Evolutionary conservation across 2,329 filamentous ascomycete genomes (phyloP).

Genomic region (Claviceps sp.): DNA sequence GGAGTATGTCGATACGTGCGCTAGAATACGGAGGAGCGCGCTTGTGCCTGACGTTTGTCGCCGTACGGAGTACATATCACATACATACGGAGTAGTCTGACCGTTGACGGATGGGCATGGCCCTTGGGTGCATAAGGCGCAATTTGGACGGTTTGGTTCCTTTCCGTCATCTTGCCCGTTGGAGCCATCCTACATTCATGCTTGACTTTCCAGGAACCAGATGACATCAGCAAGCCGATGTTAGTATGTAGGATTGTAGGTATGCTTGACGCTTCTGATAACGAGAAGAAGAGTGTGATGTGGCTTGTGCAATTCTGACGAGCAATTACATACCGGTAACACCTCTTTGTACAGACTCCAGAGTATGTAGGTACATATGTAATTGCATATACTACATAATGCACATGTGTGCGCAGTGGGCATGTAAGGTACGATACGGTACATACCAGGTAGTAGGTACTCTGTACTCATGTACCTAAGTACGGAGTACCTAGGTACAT

Average conservation of each 20-base stretch:
- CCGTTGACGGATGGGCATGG: too few species aligned
- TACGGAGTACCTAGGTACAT: too few species aligned
- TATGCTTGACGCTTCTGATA: too few species aligned
- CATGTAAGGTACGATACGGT: too few species aligned
- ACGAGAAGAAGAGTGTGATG: too few species aligned
- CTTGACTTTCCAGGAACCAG: background rate
- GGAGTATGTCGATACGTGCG: background rate
- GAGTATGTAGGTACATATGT: background rate
- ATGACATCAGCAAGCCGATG: background rate
- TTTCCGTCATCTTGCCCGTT: background rate
- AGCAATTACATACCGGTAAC: too few species aligned
- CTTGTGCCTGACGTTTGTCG: background rate
- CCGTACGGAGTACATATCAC: background rate
- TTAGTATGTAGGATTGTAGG: background rate
- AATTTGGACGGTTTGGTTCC: background rate
- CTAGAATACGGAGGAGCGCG: background rate
- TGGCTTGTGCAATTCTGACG: too few species aligned
- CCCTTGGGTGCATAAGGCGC: conserved; percentile 1
- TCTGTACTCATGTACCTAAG: too few species aligned
- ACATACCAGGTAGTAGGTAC: too few species aligned
- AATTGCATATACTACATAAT: background rate
- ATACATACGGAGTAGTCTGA: too few species aligned
- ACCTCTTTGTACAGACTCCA: too few species aligned
- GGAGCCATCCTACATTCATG: background rate
- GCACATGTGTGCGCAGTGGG: too few species aligned